phyloP scores from a whole-genome alignment of 2,329 filamentous ascomycete species.

The Atkinsonella texensis region DNA sequence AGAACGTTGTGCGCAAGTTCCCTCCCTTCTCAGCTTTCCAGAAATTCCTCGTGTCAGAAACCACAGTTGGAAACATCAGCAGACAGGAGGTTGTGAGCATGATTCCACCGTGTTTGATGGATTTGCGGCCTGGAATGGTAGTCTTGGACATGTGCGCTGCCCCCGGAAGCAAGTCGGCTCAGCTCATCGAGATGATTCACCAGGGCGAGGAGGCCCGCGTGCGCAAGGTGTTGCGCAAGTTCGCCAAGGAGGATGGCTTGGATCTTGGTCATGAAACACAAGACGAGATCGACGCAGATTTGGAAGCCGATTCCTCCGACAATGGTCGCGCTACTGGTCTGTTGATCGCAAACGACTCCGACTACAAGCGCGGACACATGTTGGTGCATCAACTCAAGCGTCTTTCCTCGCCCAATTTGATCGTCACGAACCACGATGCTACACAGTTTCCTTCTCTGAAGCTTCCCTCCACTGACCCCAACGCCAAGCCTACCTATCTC shows the following conservation, averaged over 20 bases:
- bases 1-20: conserved; percentile 89
- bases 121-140: conserved; percentile 80
- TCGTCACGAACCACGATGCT: conserved; percentile 96
- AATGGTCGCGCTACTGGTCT: conserved; percentile 82
- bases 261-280: conserved; percentile 36
- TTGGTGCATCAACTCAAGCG: conserved; percentile 96
- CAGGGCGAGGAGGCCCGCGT: conserved; percentile 82
- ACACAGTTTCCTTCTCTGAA: conserved; percentile 90
- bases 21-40: conserved; percentile 92
- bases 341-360: conserved; percentile 88
- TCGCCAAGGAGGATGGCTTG: conserved; percentile 49
- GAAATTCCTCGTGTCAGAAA: conserved; percentile 95
- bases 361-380: conserved; percentile 96
- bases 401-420: conserved; percentile 87
- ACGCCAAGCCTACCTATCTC: conserved; percentile 57
- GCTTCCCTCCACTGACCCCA: conserved; percentile 49
- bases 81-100: conserved; percentile 97
- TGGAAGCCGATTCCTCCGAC: conserved; percentile 53
- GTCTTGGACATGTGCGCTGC: conserved; percentile 94
- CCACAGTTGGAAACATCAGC: conserved; percentile 92
- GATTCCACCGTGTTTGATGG: conserved; percentile 92
- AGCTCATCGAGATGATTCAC: conserved; percentile 90
- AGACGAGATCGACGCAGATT: conserved; percentile 35
- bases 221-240: conserved; percentile 52
- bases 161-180: conserved; percentile 91